Base-by-base conservation (phyloP, 78 protist species). In the Monosiga brevicollis region DNA sequence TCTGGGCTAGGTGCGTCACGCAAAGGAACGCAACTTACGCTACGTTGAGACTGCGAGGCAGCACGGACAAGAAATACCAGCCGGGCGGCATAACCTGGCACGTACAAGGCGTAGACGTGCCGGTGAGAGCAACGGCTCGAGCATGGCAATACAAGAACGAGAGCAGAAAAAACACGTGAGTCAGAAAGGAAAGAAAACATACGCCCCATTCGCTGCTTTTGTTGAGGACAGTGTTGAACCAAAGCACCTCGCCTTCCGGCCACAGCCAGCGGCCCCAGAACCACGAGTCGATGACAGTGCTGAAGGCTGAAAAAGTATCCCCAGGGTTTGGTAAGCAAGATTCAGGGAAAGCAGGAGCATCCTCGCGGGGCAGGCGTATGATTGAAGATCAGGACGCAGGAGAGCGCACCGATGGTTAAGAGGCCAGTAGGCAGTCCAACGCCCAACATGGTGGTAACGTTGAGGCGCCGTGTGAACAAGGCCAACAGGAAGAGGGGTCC, bases 171-270 rank as follows among this genome's bases (percentile, higher is more conserved):
- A n/a, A n/a, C n/a, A n/a, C n/a, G n/a, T n/a, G n/a, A n/a, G n/a
- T n/a, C n/a, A n/a, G 54, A 2, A 29, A 29, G 29, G 54, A 10
- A 29, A 32, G 35, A 10, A 76, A 6, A 76, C 76, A n/a, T n/a
- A n/a, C n/a, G 74, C 98, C 98, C 95, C 95, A 95, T 34, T 87
- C 85, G 39, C 26, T 11, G 38, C 87, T 73, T 34, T 83, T 81
- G 79, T 93, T 93, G 75, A 84, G 89, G 0, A 90, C 79, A 0
- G 93, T 91, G 83, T 96, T 96, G 87, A 88, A 93, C 37, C 71
- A 42, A 35, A 94, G 83, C 43, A 94, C 98, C 37, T 88, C 93
- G n/a, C 83, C 88, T 43, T 96, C 98, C 6, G 98, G 97, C 92
- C 94, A 94, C 22, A 92, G 26, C 42, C 2, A 11, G 40, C 91